A percentile compares a stretch with the other conserved stretches of the same genome.
Evolutionary conservation across 2,329 filamentous ascomycete genomes (phyloP).

Genomic region (Anthostomella pinea): DNA sequence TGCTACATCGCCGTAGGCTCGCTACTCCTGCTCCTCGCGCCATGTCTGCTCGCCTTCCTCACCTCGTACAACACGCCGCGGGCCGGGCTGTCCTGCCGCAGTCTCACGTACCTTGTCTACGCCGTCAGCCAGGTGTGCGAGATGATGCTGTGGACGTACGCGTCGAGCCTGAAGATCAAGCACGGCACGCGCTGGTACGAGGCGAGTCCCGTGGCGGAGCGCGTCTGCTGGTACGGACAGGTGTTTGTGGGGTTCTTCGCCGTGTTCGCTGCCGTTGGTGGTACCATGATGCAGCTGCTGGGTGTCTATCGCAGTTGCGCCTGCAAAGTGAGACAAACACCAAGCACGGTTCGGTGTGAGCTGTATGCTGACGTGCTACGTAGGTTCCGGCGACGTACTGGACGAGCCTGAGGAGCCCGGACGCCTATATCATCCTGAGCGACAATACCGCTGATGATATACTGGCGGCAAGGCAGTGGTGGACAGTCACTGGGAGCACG

Average conservation of each 20-base stretch:
- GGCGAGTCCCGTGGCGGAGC: conserved; percentile 23
- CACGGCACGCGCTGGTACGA: conserved; percentile 28
- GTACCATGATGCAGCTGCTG: conserved; percentile 29
- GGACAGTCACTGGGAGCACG: conserved; percentile 25
- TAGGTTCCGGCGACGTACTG: conserved; percentile 24
- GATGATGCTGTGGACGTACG: conserved; percentile 29
- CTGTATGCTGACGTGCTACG: conserved; percentile 3
- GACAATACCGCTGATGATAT: conserved; percentile 25
- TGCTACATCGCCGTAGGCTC: conserved; percentile 21
- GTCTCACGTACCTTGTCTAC: conserved; percentile 34
- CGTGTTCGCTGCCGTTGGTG: conserved; percentile 27
- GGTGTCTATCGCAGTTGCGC: conserved; percentile 29
- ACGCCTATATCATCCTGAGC: conserved; percentile 27
- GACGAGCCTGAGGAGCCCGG: conserved; percentile 13
- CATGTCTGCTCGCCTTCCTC: conserved; percentile 33
- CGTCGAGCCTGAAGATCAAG: conserved; percentile 23
- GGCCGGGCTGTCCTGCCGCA: conserved; percentile 32
- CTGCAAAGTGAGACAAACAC: conserved; percentile 22
- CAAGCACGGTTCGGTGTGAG: not conserved
- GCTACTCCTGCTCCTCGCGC: conserved; percentile 23
- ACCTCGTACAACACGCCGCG: conserved; percentile 34
- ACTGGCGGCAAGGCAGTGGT: conserved; percentile 25
- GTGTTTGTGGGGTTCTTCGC: conserved; percentile 30
- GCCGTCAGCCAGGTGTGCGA: conserved; percentile 31
- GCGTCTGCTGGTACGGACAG: conserved; percentile 30